Evolutionary conservation across 352 stramenopile species (phyloP).

Genomic region (Phytophthora pluvialis): DNA sequence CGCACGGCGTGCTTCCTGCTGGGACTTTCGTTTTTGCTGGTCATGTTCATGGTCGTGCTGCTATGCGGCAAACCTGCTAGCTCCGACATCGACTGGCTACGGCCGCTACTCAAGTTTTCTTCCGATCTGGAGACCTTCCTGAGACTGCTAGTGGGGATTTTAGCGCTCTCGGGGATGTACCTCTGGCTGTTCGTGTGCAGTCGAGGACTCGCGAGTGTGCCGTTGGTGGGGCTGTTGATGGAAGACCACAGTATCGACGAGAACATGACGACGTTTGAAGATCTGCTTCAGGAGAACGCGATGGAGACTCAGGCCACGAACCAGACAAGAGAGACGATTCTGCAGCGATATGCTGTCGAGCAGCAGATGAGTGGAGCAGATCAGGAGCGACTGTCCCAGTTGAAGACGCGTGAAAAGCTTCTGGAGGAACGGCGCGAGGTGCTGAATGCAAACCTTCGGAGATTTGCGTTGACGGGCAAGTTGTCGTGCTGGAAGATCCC

Average conservation of each 20-base stretch:
- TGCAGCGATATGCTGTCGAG: slow-evolving; percentile 66
- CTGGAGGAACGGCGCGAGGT: slow-evolving; percentile 71
- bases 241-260: slow-evolving; percentile 78
- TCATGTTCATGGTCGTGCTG: slow-evolving; percentile 74
- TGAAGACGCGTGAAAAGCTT: slow-evolving; percentile 74
- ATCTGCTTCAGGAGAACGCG: slow-evolving; percentile 75
- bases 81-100: slow-evolving; percentile 84
- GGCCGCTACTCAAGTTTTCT: slow-evolving; percentile 77
- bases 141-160: slow-evolving; percentile 71
- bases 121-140: slow-evolving; percentile 79
- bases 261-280: slow-evolving; percentile 72
- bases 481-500: slow-evolving; percentile 75
- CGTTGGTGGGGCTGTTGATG: slow-evolving; percentile 80
- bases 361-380: slow-evolving; percentile 76
- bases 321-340: slow-evolving; percentile 76
- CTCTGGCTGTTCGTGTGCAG: slow-evolving; percentile 80
- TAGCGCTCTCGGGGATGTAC: slow-evolving; percentile 79
- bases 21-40: slow-evolving; percentile 64
- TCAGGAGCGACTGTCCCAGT: slow-evolving; percentile 71
- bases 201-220: slow-evolving; percentile 73
- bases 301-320: slow-evolving; percentile 72
- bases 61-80: slow-evolving; percentile 80
- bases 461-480: slow-evolving; percentile 52
- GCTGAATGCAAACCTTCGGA: slow-evolving; percentile 66
- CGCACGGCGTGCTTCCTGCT: slow-evolving; percentile 80